These are phyloP conservation scores for Echinosophora koreensis DNA, from an alignment of 306 rosid genomes.

Conservation along the genomic window DNA sequence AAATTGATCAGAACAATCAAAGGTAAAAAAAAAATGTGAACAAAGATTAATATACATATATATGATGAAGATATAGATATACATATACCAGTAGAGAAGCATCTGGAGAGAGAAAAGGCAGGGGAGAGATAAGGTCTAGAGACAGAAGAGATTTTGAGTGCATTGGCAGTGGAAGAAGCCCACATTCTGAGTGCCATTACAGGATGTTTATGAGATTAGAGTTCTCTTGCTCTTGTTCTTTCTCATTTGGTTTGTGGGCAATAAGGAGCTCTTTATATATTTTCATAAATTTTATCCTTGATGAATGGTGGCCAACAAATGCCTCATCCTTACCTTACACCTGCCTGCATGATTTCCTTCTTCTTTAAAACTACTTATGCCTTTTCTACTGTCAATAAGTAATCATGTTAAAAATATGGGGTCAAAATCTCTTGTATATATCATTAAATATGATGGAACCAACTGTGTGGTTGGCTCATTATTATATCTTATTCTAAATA, in stretches of 20 bases:
- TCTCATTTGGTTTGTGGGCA: neutral
- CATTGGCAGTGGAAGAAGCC: constrained; percentile 97
- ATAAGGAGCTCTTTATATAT: constrained; percentile 36
- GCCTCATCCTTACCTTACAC: constrained; percentile 66
- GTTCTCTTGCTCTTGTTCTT: neutral
- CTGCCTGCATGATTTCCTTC: neutral
- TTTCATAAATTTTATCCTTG: constrained; percentile 60
- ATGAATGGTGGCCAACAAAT: constrained; percentile 69
- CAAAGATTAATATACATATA: neutral
- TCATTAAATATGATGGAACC: too few relatives aligned
- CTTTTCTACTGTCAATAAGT: too few relatives aligned
- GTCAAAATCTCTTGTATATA: too few relatives aligned
- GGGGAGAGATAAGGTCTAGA: constrained; percentile 71
- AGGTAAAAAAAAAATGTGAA: neutral
- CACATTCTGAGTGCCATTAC: constrained; percentile 97
- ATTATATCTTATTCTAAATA: too few relatives aligned
- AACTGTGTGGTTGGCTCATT: too few relatives aligned
- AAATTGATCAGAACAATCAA: neutral
- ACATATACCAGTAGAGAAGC: constrained; percentile 77
- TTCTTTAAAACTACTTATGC: neutral
- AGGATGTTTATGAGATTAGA: neutral
- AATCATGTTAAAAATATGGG: too few relatives aligned
- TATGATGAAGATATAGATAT: neutral
- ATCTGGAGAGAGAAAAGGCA: constrained; percentile 73
- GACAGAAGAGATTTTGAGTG: constrained; percentile 74